Conservation (phyloP, 345 rosid species). For the Populus tremula region DNA sequence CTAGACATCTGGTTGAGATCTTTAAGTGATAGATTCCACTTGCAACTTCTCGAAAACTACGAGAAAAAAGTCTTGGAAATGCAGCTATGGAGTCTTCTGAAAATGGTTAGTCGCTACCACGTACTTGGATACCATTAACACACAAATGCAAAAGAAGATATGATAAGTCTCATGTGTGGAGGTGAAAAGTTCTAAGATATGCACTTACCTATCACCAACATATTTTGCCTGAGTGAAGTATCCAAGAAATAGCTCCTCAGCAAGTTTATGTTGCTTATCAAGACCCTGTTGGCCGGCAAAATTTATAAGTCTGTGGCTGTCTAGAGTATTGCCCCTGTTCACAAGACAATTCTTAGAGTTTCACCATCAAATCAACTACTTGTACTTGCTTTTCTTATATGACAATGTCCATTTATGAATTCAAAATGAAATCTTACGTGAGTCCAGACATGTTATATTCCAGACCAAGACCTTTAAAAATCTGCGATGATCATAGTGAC, state of each 20-base stretch:
- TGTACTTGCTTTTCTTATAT: not conserved
- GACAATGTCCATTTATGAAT: not conserved
- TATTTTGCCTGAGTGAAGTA: constrained; percentile 87
- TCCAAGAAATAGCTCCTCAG: constrained; percentile 74
- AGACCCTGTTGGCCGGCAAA: constrained; percentile 57
- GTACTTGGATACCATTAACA: no score
- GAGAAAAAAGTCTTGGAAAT: no score
- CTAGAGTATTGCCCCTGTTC: constrained; percentile 70
- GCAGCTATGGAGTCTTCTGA: no score
- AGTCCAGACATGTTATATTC: constrained; percentile 78
- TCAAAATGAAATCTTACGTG: constrained; percentile 53
- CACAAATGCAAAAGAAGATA: no score
- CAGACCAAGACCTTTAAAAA: constrained; percentile 62
- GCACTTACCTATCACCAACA: constrained; percentile 66
- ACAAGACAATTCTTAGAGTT: constrained; percentile 10
- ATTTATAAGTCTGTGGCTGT: constrained; percentile 85
- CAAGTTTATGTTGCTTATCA: constrained; percentile 75
- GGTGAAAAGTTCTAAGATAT: not conserved
- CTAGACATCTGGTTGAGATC: no score
- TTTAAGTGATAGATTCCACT: no score
- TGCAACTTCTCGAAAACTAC: no score
- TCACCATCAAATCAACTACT: not conserved
- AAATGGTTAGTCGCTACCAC: no score
- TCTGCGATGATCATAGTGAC: constrained; percentile 43
- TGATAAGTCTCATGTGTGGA: no score